Evolutionary conservation across 2,329 filamentous ascomycete genomes (phyloP), one percentile per base, ranked within the genome.

Genomic region (Fusarium scirpi): DNA sequence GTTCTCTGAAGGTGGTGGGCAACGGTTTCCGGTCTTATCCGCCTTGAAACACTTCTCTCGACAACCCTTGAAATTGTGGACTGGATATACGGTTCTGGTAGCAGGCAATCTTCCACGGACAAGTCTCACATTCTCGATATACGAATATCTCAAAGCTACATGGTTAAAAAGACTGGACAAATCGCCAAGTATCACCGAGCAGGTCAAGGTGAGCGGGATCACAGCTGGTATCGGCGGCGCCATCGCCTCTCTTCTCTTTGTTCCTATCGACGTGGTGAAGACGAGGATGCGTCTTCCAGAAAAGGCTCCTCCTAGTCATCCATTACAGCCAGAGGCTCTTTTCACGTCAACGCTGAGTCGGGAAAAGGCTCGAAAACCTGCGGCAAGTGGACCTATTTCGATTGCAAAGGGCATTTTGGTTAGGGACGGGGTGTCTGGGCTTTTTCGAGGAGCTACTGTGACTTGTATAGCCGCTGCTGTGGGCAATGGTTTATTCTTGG

Each of bases 71-170:
- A 70, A 53, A 6, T 8, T 70, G 3, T 70, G 67, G 67, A 70
- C 67, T 1, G 67, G 67, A 5, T 70, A 70, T 8, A 59, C 62
- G 1, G 67, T 70, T 1, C 32, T 70, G 10, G 53, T 70, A 2
- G 67, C 67, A 11, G 68, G 67, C 1, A 70, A 70, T 18, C 38
- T 70, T 3, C 67, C 67, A 3, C 67, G 62, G 3, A 70, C 67
- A 2, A 70, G 67, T 8, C 24, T 70, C 4, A 64, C 67, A 0
- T 70, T 70, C 3, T 67, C 67, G 2, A 63, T 70, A 5, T 70
- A 70, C 18, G 67, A 70, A 13, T 58, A 70, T 12, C 45, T 70
- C 1, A 70, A 70, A 44, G 38, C 41, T 8, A 24, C 22, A 13
- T 63, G 68, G 51, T 43, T 68, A 2, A 20, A 27, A 6, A 22